Base-by-base conservation (phyloP, 2,329 filamentous ascomycete species). In the Myriosclerotinia curreyana region DNA sequence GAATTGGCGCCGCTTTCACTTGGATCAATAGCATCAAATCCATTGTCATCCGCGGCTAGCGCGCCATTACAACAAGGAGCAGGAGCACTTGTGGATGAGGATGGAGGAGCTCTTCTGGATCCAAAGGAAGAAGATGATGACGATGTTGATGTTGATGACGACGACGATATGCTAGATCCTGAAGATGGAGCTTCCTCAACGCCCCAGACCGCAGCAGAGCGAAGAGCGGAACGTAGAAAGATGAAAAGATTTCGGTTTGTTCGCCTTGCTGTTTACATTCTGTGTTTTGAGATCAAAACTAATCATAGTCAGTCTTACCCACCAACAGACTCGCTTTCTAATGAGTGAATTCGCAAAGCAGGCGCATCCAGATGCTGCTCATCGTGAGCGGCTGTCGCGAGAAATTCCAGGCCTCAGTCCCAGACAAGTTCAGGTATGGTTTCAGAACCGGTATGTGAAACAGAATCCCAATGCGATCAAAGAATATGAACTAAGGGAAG, bases 321-420 rank as follows among this genome's bases (percentile, higher is more conserved):
- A 97, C 76, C 94, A 95, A 72, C 94, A 98, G 81, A 97, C 94
- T n/a, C 88, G 94, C 17, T 98, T 96, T 72, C 80, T 98, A 64
- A 96, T 96, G 92, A 96, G 91, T 77, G 93, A 98, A 75, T 98
- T 97, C 73, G 90, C 92, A 64, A 92, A 95, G 71, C 92, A 98
- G 75, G 91, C 93, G 31, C 93, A 97, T 75, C 93, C 93, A 9
- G 93, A 98, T 77, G 93, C 93, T 49, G 90, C 91, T 54, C 92
- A 96, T 76, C 84, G 93, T 67, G 93, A 96, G 75, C 84, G 92
- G 54, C 81, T 98, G 46, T 94, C 93, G 5, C 82, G 89, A 68
- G 92, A 97, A 75, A 97, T 98, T 53, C 93, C 94, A 40, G 94
- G 93, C 0, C 79, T 98, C 56, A 96, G 91, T 72, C 91, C 93